Evolutionary conservation across 352 stramenopile genomes (phyloP).

Genomic region (Pythium pyrilobum): DNA sequence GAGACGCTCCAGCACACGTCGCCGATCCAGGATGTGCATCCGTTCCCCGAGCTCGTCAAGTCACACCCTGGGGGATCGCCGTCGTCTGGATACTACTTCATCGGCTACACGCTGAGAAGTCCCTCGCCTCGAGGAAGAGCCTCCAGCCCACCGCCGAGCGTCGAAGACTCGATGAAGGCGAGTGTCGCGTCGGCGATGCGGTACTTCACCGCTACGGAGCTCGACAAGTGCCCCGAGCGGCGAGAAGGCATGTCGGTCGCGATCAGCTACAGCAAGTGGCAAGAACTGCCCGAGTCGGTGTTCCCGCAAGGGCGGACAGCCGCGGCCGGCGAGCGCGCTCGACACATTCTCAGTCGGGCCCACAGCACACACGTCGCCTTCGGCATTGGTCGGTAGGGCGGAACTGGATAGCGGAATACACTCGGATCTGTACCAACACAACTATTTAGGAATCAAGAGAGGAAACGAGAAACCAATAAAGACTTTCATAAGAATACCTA

Average conservation of each 20-base stretch:
- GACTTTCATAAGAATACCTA: conserved; percentile 11
- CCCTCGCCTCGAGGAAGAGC: neutral
- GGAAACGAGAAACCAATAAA: conserved; percentile 18
- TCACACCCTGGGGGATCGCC: neutral
- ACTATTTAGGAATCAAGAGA: conserved; percentile 10
- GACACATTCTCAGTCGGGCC: conserved; percentile 72
- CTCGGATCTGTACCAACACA: neutral
- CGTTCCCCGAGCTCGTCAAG: conserved; percentile 60
- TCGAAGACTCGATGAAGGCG: conserved; percentile 22
- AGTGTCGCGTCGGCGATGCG: conserved; percentile 52
- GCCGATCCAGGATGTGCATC: conserved; percentile 57
- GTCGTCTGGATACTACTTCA: conserved; percentile 55
- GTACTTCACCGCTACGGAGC: conserved; percentile 80
- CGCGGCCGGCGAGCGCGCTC: conserved; percentile 65
- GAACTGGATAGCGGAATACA: neutral
- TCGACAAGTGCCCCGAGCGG: conserved; percentile 52
- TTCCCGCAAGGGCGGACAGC: conserved; percentile 54
- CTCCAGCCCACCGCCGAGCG: neutral
- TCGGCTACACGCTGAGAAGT: conserved; percentile 48
- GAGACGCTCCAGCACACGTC: conserved; percentile 72
- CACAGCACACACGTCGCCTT: conserved; percentile 58
- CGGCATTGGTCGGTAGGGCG: conserved; percentile 30
- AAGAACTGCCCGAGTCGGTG: conserved; percentile 53
- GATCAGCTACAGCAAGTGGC: conserved; percentile 64
- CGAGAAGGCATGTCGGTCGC: conserved; percentile 44